Evolutionary conservation across 202 grass and related monocot genomes (phyloP), one percentile per base, ranked within the genome.

Genomic region (Zizania palustris): DNA sequence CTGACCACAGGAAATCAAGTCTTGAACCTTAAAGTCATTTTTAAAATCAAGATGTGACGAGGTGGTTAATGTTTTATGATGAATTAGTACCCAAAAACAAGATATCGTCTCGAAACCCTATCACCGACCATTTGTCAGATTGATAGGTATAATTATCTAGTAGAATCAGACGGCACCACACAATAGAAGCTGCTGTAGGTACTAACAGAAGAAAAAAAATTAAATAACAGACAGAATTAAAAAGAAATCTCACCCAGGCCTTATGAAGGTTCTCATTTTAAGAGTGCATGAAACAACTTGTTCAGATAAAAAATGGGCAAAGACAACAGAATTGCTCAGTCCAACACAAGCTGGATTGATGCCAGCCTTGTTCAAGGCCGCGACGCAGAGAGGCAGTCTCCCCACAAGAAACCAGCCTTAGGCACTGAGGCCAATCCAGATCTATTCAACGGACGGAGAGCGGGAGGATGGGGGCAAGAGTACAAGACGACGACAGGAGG

Each of bases 401-500:
- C 54, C 28, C 60, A 37, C 5, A 51, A 67, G 37, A 55, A 13
- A 21, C 44, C n/a, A 73, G 48, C 50, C 20, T 69, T 9, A 12
- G 18, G 70, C 49, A 9, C 9, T 5, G 21, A 14, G 34, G 61
- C 22, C n/a, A 62, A 45, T 67, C 21, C 20, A 86, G 72, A 83
- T 86, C 80, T 67, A 71, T 28, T 45, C 22, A 60, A 73, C 60
- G 50, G 74, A 15, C 22, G n/a, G 22, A 53, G 64, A 15, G 28
- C 33, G 35, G 21, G 53, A 36, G 12, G 39, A 7, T 10, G 53
- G 5, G 21, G 21, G 53, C 35, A 12, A 42, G 9, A 14, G 56
- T 5, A 28, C 21, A 11, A 42, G 8, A 55, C 3, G 22, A 11
- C 10, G 38, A 48, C 28, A 34, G 28, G 34, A 35, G 38, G 33